Conservation (phyloP, 495 filamentous ascomycete species). For the Aspergillus nidulans region DNA sequence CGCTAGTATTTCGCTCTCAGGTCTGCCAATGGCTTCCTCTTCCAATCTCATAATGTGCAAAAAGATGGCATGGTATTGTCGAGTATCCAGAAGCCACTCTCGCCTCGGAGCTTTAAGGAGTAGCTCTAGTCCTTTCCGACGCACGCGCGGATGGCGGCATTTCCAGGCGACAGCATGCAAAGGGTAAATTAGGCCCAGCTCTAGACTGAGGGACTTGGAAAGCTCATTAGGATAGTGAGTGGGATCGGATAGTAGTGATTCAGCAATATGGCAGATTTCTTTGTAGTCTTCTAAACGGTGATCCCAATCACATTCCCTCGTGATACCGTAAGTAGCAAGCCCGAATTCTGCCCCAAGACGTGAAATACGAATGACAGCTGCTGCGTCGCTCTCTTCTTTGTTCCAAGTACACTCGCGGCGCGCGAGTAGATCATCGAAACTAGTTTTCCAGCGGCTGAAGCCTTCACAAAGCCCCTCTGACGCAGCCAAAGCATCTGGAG, state of each 20-base stretch:
- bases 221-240: not conserved
- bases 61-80: conserved; percentile 17
- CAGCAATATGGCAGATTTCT: conserved; percentile 5
- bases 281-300: conserved; percentile 3
- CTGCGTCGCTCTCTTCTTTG: conserved; percentile 5
- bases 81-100: conserved; percentile 9
- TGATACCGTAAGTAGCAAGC: conserved; percentile 4
- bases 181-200: conserved; percentile 17
- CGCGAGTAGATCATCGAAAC: conserved; percentile 15
- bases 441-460: conserved; percentile 12
- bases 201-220: conserved; percentile 10
- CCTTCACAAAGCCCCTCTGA: not conserved
- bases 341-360: conserved; percentile 3
- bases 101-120: conserved; percentile 8
- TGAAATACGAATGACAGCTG: conserved; percentile 15
- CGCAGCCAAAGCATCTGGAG: not conserved
- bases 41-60: conserved; percentile 18
- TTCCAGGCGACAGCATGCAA: conserved; percentile 20
- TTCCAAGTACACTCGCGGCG: conserved; percentile 11
- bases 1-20: not conserved
- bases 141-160: conserved; percentile 15
- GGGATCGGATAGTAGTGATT: conserved; percentile 1
- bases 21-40: not conserved
- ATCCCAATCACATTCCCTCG: conserved; percentile 16
- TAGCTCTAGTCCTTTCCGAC: conserved; percentile 16